Percentiles rank a stretch among this genome's conserved stretches.
Conservation (phyloP, 116 monocot species). For the Iris pallida region DNA sequence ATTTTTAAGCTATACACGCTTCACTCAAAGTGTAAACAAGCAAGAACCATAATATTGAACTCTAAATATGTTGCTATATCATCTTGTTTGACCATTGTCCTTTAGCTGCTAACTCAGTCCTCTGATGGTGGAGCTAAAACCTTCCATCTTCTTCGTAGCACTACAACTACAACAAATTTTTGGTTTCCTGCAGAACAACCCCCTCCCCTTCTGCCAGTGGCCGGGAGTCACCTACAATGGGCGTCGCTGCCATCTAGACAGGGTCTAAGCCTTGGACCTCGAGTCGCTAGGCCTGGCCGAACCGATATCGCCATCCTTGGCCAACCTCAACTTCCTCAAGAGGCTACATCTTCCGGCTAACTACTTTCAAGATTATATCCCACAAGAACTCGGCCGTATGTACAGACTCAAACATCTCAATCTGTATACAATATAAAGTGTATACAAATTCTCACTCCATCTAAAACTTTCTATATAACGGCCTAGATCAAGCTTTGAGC, state of each 20-base stretch:
- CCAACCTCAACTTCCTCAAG: conserved; percentile 27
- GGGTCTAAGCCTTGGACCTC: conserved; percentile 15
- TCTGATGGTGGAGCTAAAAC: too few relatives aligned
- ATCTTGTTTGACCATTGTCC: too few relatives aligned
- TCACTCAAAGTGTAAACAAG: too few relatives aligned
- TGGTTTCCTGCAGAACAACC: conserved; percentile 26
- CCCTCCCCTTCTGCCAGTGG: conserved; percentile 13
- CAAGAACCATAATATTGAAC: too few relatives aligned
- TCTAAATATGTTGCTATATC: too few relatives aligned
- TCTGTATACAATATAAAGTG: too few relatives aligned
- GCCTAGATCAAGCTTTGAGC: too few relatives aligned
- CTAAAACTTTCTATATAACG: too few relatives aligned
- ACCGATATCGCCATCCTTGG: conserved; percentile 13
- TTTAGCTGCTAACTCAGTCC: too few relatives aligned
- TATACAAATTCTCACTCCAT: conserved; percentile 13
- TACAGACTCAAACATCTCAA: neutral
- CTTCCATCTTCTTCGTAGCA: too few relatives aligned
- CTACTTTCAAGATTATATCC: conserved; percentile 16
- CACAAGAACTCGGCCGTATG: conserved; percentile 4
- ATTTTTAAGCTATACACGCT: too few relatives aligned
- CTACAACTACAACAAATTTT: too few relatives aligned
- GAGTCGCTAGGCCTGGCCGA: conserved; percentile 9
- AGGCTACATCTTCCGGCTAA: conserved; percentile 11
- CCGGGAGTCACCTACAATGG: conserved; percentile 11
- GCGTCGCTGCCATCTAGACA: neutral